These are phyloP conservation scores for Colletotrichum sp. DNA, from an alignment of 2,329 filamentous ascomycete genomes.

Conservation along the genomic window DNA sequence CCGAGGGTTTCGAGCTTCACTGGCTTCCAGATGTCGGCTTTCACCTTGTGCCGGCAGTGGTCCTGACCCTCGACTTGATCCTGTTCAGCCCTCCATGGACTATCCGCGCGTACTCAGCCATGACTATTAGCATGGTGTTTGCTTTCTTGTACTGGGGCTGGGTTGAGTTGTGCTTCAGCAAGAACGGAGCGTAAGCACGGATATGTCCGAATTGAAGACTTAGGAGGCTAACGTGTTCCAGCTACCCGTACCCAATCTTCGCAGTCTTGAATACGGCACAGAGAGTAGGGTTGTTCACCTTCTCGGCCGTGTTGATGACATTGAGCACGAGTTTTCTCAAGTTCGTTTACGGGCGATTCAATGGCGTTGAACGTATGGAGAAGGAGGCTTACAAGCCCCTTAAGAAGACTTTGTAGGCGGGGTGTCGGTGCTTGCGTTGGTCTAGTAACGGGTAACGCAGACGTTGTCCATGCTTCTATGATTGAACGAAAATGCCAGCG, in stretches of 20 bases:
- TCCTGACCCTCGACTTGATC: slow-evolving; percentile 69
- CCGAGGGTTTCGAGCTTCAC: slow-evolving; percentile 60
- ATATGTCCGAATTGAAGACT: background rate
- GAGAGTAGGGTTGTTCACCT: slow-evolving; percentile 70
- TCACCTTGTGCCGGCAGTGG: slow-evolving; percentile 69
- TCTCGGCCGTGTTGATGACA: slow-evolving; percentile 76
- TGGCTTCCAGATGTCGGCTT: slow-evolving; percentile 67
- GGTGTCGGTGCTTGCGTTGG: background rate
- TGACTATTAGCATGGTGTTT: slow-evolving; percentile 61
- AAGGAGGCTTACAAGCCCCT: slow-evolving; percentile 37
- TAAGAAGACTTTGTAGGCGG: slow-evolving; percentile 27
- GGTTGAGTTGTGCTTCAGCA: slow-evolving; percentile 74
- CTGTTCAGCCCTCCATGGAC: slow-evolving; percentile 78
- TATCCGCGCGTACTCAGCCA: slow-evolving; percentile 62
- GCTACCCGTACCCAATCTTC: slow-evolving; percentile 90
- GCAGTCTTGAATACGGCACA: slow-evolving; percentile 68
- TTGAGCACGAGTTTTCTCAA: slow-evolving; percentile 72
- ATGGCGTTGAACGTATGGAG: slow-evolving; percentile 56
- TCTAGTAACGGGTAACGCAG: background rate
- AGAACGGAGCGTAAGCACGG: slow-evolving; percentile 66
- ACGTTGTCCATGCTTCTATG: background rate
- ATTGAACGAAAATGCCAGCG: background rate
- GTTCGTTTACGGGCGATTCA: slow-evolving; percentile 71
- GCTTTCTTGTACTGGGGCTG: slow-evolving; percentile 78
- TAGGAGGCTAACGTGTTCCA: slow-evolving; percentile 37